These are phyloP conservation scores for Podospora didyma DNA, from an alignment of 495 filamentous ascomycete species.

Conservation along the genomic window DNA sequence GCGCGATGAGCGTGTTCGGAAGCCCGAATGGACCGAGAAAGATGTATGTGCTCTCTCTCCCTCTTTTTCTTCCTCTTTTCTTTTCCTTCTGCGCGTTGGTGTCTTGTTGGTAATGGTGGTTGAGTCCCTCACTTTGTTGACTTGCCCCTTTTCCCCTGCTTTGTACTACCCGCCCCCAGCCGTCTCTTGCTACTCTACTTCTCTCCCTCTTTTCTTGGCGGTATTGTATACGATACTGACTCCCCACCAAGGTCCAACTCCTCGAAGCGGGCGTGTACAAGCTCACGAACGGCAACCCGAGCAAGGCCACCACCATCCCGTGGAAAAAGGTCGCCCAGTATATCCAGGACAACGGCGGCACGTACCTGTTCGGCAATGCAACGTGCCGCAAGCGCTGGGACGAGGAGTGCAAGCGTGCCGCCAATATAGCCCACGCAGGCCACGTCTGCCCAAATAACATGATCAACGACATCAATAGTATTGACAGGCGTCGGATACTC, in stretches of 20 bases:
- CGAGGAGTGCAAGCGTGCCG: constrained; percentile 40
- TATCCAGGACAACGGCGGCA: constrained; percentile 66
- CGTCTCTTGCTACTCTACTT: too few species aligned
- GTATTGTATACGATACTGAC: too few species aligned
- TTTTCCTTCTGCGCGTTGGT: too few species aligned
- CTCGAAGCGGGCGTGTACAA: constrained; percentile 43
- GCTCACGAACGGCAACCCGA: constrained; percentile 17
- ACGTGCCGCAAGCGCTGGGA: constrained; percentile 87
- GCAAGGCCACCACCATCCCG: constrained; percentile 51
- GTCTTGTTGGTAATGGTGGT: too few species aligned
- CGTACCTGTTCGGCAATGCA: constrained; percentile 79
- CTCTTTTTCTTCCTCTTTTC: not conserved
- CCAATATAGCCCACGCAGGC: too few species aligned
- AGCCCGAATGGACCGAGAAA: constrained; percentile 68
- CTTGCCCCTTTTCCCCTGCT: too few species aligned
- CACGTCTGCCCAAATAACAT: not conserved
- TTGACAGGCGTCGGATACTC: too few species aligned
- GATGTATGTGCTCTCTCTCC: constrained; percentile 60
- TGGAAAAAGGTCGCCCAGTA: constrained; percentile 82
- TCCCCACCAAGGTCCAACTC: constrained; percentile 47
- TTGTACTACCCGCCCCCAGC: too few species aligned
- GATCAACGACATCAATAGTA: too few species aligned
- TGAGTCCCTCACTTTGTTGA: too few species aligned
- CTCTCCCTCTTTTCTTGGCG: too few species aligned
- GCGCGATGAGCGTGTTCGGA: constrained; percentile 68